A percentile compares a stretch with the other conserved stretches of the same genome.
phyloP scores from a whole-genome alignment of 2,329 filamentous ascomycete species.

The Fusarium sp. region DNA sequence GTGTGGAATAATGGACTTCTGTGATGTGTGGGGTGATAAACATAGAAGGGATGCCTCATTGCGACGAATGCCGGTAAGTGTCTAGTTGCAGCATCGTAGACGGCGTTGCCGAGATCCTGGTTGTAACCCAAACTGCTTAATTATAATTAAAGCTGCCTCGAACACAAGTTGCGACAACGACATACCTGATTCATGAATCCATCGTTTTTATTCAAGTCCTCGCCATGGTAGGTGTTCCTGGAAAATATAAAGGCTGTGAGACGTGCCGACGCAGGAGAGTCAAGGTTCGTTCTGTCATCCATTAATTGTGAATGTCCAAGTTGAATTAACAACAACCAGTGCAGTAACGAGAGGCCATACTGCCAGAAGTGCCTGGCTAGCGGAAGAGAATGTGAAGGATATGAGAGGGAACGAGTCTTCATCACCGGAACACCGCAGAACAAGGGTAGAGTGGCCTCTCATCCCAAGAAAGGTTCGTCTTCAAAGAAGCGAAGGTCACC shows the following conservation, averaged over 20 bases:
- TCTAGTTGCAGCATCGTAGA: slow-evolving; percentile 37
- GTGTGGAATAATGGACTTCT: slow-evolving; percentile 29
- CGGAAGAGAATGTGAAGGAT: slow-evolving; percentile 69
- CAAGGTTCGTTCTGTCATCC: slow-evolving; percentile 57
- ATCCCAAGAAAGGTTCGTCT: slow-evolving; percentile 58
- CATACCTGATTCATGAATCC: not conserved
- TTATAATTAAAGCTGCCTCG: slow-evolving; percentile 8
- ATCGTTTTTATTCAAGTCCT: slow-evolving; percentile 1
- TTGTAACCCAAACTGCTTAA: not conserved
- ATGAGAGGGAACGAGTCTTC: slow-evolving; percentile 71
- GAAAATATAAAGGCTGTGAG: slow-evolving; percentile 73
- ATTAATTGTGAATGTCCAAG: not conserved
- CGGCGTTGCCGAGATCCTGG: slow-evolving; percentile 23
- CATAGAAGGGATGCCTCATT: slow-evolving; percentile 34
- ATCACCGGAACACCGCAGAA: slow-evolving; percentile 68
- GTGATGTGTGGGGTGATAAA: slow-evolving; percentile 40
- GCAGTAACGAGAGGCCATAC: slow-evolving; percentile 69
- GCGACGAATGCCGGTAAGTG: slow-evolving; percentile 25
- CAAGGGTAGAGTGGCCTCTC: slow-evolving; percentile 66
- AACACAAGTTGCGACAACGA: not conserved
- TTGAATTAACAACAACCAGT: slow-evolving; percentile 54
- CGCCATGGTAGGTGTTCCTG: slow-evolving; percentile 70
- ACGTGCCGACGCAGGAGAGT: slow-evolving; percentile 69
- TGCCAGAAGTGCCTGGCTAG: slow-evolving; percentile 70
- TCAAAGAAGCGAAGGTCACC: slow-evolving; percentile 50